Percentiles rank a stretch among this genome's conserved stretches.
Conservation (phyloP, 805 yeast species). For the Candida ovalis region DNA sequence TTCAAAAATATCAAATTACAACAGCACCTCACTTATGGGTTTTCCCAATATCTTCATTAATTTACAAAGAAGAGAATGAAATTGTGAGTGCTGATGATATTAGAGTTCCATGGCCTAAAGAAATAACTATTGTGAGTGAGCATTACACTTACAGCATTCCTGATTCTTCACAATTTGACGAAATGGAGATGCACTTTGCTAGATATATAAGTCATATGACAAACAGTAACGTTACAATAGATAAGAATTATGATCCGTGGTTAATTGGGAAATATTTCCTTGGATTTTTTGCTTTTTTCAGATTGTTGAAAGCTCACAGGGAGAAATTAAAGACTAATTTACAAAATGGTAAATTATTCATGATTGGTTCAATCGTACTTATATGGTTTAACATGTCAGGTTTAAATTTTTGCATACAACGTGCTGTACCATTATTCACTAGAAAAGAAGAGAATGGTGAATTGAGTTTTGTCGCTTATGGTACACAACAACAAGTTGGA, state of each 20-base stretch:
- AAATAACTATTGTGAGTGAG: slow-evolving; percentile 18
- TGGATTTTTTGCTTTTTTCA: slow-evolving; percentile 40
- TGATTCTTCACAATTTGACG: slow-evolving; percentile 30
- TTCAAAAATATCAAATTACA: slow-evolving; percentile 38
- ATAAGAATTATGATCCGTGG: slow-evolving; percentile 38
- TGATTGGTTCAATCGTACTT: slow-evolving; percentile 33
- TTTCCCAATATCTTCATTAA: slow-evolving; percentile 37
- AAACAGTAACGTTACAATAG: slow-evolving; percentile 40
- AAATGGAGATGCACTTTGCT: slow-evolving; percentile 45
- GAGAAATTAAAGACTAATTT: slow-evolving; percentile 32
- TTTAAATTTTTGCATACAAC: slow-evolving; percentile 56
- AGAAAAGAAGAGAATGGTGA: slow-evolving; percentile 45
- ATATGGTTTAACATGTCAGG: slow-evolving; percentile 55
- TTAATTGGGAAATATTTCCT: slow-evolving; percentile 45
- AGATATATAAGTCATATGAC: slow-evolving; percentile 46
- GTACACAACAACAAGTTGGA: slow-evolving; percentile 67
- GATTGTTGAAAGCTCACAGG: slow-evolving; percentile 42
- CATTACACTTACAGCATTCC: slow-evolving; percentile 24
- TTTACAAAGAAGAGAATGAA: slow-evolving; percentile 21
- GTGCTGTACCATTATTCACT: slow-evolving; percentile 61
- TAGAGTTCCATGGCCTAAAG: slow-evolving; percentile 14
- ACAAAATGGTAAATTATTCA: slow-evolving; percentile 11
- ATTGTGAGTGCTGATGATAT: slow-evolving; percentile 23
- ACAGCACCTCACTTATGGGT: slow-evolving; percentile 68
- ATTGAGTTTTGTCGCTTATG: slow-evolving; percentile 55